Conservation (phyloP, 352 stramenopile genomes). For the Albugo laibachii region DNA sequence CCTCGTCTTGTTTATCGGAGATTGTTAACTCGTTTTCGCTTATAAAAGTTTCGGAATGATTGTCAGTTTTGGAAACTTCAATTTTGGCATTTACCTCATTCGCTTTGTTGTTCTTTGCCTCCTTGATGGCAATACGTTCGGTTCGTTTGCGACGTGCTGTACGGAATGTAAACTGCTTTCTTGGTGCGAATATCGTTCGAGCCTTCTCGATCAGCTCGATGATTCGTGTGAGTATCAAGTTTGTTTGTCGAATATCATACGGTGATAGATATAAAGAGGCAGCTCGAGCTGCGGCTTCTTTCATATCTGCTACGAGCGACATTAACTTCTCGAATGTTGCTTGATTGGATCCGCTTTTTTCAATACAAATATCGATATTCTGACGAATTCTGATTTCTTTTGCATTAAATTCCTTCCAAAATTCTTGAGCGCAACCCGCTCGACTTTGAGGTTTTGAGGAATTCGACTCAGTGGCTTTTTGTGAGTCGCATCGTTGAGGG, state of each 20-base stretch:
- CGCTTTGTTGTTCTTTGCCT: background rate
- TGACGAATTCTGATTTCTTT: slow-evolving; percentile 30
- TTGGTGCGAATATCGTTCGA: slow-evolving; percentile 35
- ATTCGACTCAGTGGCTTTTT: slow-evolving; percentile 11
- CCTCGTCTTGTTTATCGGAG: slow-evolving; percentile 26
- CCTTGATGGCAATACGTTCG: slow-evolving; percentile 3
- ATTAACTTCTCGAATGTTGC: slow-evolving; percentile 31
- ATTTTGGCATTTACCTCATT: slow-evolving; percentile 7
- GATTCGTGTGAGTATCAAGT: slow-evolving; percentile 39
- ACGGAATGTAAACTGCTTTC: slow-evolving; percentile 76
- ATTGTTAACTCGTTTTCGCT: slow-evolving; percentile 36
- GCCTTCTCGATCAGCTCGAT: slow-evolving; percentile 46
- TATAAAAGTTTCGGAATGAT: slow-evolving; percentile 4
- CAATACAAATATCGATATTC: slow-evolving; percentile 25
- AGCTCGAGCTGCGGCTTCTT: slow-evolving; percentile 30
- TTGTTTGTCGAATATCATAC: slow-evolving; percentile 70
- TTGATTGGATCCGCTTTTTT: slow-evolving; percentile 34
- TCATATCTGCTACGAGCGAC: slow-evolving; percentile 25
- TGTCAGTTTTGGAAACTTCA: background rate
- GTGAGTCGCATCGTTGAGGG: slow-evolving; percentile 8
- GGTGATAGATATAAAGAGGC: slow-evolving; percentile 65
- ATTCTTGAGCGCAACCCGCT: slow-evolving; percentile 10
- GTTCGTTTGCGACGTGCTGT: slow-evolving; percentile 7
- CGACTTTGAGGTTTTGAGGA: background rate
- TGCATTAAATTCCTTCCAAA: slow-evolving; percentile 37